Evolutionary conservation across 495 filamentous ascomycete genomes (phyloP), one percentile per base, ranked within the genome.

Genomic region (Lentithecium fluviatile): DNA sequence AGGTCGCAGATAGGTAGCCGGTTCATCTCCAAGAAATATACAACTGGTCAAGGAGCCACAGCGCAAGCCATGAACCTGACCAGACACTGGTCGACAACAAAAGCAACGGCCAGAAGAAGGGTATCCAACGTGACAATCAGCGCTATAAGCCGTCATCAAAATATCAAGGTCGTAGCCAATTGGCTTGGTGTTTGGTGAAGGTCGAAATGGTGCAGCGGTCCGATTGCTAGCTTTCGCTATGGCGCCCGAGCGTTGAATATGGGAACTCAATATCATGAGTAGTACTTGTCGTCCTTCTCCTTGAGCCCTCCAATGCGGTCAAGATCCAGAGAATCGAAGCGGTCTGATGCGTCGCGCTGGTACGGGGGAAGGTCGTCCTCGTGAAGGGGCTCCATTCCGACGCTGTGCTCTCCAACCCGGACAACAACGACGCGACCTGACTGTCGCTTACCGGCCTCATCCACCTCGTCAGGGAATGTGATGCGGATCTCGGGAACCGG

Each of bases 391-490:
- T 95, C 92, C 58, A 98, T 78, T 34, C 92, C 95, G 51, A 96
- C 83, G 47, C 89, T 83, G 26, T 81, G 86, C 46, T 97, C 95
- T 58, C 91, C 92, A 62, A 98, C 91, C 45, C 88, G 80, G 24
- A 98, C 93, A 11, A 97, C 83, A n/a, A 98, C 88, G 24, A 96
- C 88, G 10, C 90, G 82, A 25, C 91, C 92, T 48, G 87, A 91
- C 77, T 87, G 89, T 59, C 82, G 82, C 72, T 88, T 88, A 55
- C 95, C 95, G 37, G 76, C 70, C 45, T 85, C 83, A 65, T 96
- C 93, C 52, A 88, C 83, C 80, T 97, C 93, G 65, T 98, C 94
- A 13, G 94, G 94, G 77, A 98, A 97, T 0, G 94, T 98, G 70
- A 98, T 96, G 73, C 92, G 90, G 69, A 98, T 98, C 75, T 97